These are phyloP conservation scores for Candida nonsorbophila DNA, from an alignment of 805 yeast genomes.

Conservation along the genomic window DNA sequence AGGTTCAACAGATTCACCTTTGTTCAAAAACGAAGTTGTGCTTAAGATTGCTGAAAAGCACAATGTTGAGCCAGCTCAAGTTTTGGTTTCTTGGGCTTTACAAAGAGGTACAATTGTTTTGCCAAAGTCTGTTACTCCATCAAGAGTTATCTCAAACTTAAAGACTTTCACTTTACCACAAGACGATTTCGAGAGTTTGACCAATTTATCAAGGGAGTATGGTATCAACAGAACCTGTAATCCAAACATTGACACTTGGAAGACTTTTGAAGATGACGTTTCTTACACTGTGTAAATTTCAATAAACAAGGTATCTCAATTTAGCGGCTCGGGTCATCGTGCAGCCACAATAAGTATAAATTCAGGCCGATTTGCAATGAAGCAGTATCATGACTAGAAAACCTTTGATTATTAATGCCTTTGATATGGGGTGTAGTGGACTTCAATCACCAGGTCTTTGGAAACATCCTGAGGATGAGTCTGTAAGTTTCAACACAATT, in stretches of 20 bases:
- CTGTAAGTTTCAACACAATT: constrained; percentile 18
- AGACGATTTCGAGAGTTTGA: constrained; percentile 31
- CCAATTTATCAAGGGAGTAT: constrained; percentile 22
- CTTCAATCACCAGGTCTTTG: constrained; percentile 24
- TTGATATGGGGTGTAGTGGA: constrained; percentile 25
- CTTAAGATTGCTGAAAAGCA: constrained; percentile 24
- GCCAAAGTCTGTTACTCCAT: constrained; percentile 33
- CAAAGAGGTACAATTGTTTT: constrained; percentile 34
- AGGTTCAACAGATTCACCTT: constrained; percentile 32
- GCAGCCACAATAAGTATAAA: too few relatives aligned
- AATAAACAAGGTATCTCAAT: too few relatives aligned
- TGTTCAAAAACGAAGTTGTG: constrained; percentile 25
- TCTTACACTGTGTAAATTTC: too few relatives aligned
- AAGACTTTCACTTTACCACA: constrained; percentile 28
- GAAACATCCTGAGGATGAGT: constrained; percentile 33
- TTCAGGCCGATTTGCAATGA: too few relatives aligned
- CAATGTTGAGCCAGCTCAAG: constrained; percentile 26
- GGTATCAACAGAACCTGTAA: constrained; percentile 30
- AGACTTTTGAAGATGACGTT: constrained; percentile 10
- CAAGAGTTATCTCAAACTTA: constrained; percentile 32
- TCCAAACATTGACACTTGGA: constrained; percentile 14
- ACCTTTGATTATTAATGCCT: constrained; percentile 31
- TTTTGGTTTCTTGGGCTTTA: constrained; percentile 35
- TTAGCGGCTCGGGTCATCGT: too few relatives aligned
- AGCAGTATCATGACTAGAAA: constrained; percentile 8